Evolutionary conservation across 192 early-diverging fungal species (phyloP), one percentile per base, ranked within the genome.

Genomic region (Oehlia diaphana): DNA sequence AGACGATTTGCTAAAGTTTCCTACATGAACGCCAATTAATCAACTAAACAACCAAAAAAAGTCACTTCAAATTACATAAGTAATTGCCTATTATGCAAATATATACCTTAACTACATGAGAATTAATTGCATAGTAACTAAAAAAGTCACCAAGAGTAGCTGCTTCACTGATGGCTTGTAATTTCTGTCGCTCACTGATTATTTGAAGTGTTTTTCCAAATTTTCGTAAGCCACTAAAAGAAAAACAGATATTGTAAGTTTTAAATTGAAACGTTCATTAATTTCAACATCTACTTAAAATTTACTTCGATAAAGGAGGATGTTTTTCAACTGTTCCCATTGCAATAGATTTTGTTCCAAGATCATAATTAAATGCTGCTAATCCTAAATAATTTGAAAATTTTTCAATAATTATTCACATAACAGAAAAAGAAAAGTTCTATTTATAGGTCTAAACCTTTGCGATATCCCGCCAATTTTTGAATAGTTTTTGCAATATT

Each of bases 1-100:
- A 84, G 71, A 47, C 85, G 85, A 35, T 83, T 84, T 42, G 82
- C 47, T 13, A 86, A 61, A 12, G 85, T 79, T 62, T 79, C 77
- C 77, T 79, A 63, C 12, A 23, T 75, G 1, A 28, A 71, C 39
- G 6, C n/a, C 9, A 39, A 37, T 39, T 47, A 47, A 47, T 47
- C 10, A 47, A 47, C 8, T 3, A 47, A 47, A 47, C 5, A 42
- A 42, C 39, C 35, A 35, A 13, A 37, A 35, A 37, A 35, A 63
- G 37, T 16, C 31, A 23, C 28, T 39, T 42, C 28, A n/a, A 42
- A 65, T 6, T 39, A 39, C 37, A 42, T 8, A 64, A 64, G 8
- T 37, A 42, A 4, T 26, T 50, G 14, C 13, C 39, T 12, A 10
- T 63, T 9, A 63, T 63, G 37, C 3, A 19, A 21, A 21, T 58